phyloP scores from a whole-genome alignment of 2,329 filamentous ascomycete species.

The Colletotrichum endophyticum region DNA sequence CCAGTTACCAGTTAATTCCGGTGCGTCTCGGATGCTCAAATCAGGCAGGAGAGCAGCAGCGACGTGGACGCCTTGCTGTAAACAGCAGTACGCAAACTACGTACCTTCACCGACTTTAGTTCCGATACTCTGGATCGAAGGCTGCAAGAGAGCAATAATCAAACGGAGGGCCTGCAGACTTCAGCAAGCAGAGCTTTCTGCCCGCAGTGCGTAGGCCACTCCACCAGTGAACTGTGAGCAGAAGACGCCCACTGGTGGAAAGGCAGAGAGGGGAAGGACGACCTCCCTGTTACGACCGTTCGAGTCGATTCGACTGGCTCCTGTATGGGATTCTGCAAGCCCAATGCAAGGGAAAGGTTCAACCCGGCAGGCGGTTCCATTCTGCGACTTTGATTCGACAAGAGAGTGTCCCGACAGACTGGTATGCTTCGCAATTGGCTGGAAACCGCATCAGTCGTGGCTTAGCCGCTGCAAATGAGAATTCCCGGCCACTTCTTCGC shows the following conservation, averaged over 20 bases:
- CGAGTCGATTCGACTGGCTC: background rate
- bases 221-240: background rate
- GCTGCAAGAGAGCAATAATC: slow-evolving; percentile 3
- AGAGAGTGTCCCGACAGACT: background rate
- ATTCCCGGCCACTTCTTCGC: slow-evolving; percentile 16
- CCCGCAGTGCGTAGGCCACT: background rate
- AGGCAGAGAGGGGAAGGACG: background rate
- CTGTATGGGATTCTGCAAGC: background rate
- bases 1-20: background rate
- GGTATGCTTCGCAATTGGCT: slow-evolving; percentile 13
- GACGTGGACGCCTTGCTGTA: background rate
- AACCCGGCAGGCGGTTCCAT: slow-evolving; percentile 17
- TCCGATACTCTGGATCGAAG: slow-evolving; percentile 11
- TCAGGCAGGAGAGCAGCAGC: slow-evolving; percentile 10
- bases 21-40: background rate
- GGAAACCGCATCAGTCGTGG: slow-evolving; percentile 5
- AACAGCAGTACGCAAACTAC: background rate
- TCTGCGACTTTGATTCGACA: slow-evolving; percentile 12
- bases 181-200: background rate
- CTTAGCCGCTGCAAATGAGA: slow-evolving; percentile 22
- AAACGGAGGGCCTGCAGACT: background rate
- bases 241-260: slow-evolving; percentile 16
- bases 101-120: slow-evolving; percentile 16
- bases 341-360: slow-evolving; percentile 11
- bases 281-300: background rate